A percentile compares a stretch with the other conserved stretches of the same genome.
Conservation (phyloP, 148 eudicot genomes). For the Cornus suecica region DNA sequence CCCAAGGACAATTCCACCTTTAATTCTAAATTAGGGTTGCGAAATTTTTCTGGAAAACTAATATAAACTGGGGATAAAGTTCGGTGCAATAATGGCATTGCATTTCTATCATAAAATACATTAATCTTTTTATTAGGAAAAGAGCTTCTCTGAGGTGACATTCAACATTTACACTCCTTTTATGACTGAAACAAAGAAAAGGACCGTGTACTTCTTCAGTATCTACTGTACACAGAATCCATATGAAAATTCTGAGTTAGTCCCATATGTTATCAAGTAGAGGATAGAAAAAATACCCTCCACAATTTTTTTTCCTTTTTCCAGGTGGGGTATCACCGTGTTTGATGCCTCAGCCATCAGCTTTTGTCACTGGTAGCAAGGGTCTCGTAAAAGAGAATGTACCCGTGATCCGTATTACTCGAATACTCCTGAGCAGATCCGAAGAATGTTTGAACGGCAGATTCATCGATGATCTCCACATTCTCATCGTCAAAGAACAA, state of each 20-base stretch:
- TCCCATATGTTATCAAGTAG: not conserved
- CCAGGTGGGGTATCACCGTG: not conserved
- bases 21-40: too few species aligned
- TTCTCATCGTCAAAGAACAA: constrained; percentile 85
- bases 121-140: not conserved
- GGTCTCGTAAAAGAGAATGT: constrained; percentile 65
- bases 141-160: constrained; percentile 4
- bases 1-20: too few species aligned
- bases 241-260: not conserved
- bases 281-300: not conserved
- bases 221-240: constrained; percentile 8
- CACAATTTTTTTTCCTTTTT: too few species aligned
- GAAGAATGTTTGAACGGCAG: constrained; percentile 77
- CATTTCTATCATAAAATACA: constrained; percentile 6
- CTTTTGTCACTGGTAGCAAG: constrained; percentile 2
- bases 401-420: constrained; percentile 77
- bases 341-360: not conserved
- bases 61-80: not conserved
- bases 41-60: too few species aligned
- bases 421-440: constrained; percentile 84
- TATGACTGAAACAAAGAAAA: constrained; percentile 1
- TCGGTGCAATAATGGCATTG: not conserved
- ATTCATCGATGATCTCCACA: constrained; percentile 76
- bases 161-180: constrained; percentile 12
- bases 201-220: not conserved